phyloP scores from a whole-genome alignment of 768 basidiomycete genomes.

The Boletus pseudo-olivaceus region DNA sequence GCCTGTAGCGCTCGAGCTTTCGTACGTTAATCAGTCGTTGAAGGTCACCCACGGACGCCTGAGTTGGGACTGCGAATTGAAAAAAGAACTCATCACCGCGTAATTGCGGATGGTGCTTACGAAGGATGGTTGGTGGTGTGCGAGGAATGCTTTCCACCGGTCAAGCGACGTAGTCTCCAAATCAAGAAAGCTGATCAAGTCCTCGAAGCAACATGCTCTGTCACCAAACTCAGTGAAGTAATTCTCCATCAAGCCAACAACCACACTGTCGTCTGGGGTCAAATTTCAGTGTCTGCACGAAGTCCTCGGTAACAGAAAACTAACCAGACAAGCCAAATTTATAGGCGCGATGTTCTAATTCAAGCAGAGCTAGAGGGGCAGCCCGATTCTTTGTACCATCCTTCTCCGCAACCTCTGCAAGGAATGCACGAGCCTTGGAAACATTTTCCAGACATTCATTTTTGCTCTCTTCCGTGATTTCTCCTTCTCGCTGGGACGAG shows the following conservation, averaged over 20 bases:
- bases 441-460: conserved; percentile 38
- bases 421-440: conserved; percentile 45
- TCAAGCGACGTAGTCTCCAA: conserved; percentile 46
- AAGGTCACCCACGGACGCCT: conserved; percentile 55
- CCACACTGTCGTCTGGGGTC: conserved; percentile 40
- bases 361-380: conserved; percentile 67
- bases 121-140: conserved; percentile 43
- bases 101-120: conserved; percentile 36
- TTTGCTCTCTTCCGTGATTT: conserved; percentile 35
- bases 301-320: conserved; percentile 1
- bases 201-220: conserved; percentile 87
- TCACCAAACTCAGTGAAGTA: conserved; percentile 75
- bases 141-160: conserved; percentile 54
- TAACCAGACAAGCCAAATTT: conserved; percentile 45
- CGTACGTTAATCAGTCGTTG: conserved; percentile 67
- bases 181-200: conserved; percentile 64
- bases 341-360: conserved; percentile 63
- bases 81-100: conserved; percentile 10
- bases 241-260: conserved; percentile 51
- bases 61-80: conserved; percentile 14
- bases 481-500: conserved; percentile 21
- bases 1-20: conserved; percentile 67
- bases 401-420: conserved; percentile 53
- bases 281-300: not conserved
- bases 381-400: conserved; percentile 76